Percentiles rank a stretch among this genome's conserved stretches.
phyloP scores from a whole-genome alignment of 169 alveolate species.

The Eimeria falciformis region DNA sequence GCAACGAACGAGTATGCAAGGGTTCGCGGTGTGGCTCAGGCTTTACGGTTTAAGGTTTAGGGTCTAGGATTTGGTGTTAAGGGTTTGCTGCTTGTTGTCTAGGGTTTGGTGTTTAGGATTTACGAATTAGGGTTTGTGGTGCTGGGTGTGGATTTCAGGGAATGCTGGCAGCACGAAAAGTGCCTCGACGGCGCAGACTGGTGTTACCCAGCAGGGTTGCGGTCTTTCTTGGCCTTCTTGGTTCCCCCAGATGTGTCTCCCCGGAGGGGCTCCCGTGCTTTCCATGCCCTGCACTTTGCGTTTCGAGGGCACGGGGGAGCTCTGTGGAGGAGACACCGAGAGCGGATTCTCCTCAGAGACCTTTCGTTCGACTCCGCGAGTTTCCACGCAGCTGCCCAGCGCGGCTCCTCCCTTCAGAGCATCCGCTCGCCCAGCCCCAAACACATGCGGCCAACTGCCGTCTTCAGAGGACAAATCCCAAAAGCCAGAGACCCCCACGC shows the following conservation, averaged over 20 bases:
- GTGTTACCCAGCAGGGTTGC: background rate
- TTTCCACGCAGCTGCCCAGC: background rate
- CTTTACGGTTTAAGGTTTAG: no score
- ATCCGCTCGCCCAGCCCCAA: background rate
- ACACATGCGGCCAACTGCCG: no score
- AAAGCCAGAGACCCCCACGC: background rate
- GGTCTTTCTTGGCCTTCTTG: background rate
- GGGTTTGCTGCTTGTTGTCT: no score
- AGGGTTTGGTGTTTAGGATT: no score
- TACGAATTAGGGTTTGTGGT: no score
- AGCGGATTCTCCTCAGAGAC: conserved; percentile 8
- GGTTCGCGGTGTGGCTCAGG: no score
- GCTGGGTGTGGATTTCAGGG: no score
- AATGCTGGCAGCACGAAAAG: no score
- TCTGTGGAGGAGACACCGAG: background rate
- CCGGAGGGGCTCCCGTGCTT: background rate
- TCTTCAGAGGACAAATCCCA: background rate
- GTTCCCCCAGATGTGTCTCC: conserved; percentile 18
- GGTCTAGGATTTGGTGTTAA: no score
- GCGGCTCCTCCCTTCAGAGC: no score
- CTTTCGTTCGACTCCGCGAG: conserved; percentile 11
- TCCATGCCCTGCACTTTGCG: conserved; percentile 2
- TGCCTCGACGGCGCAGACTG: no score
- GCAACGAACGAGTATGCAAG: no score
- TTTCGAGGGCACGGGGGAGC: conserved; percentile 26